Conservation (phyloP, 1,284 basidiomycete species). For the Ceratobasidium sp. region DNA sequence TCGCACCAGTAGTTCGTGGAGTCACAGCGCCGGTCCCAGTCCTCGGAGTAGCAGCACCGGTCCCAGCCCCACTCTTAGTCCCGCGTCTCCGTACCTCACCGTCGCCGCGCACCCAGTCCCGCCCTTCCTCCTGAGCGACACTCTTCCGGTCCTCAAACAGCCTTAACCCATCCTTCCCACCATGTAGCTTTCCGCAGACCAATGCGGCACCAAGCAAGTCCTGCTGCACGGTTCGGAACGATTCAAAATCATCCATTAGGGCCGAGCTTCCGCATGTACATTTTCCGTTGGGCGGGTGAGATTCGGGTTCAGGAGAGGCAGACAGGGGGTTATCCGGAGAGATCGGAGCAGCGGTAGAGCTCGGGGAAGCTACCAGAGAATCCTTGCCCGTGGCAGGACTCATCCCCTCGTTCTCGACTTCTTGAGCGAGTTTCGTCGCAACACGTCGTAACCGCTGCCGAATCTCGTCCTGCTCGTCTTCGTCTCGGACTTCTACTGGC, state of each 20-base stretch:
- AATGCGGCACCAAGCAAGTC: constrained; percentile 49
- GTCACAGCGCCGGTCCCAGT: too few species aligned
- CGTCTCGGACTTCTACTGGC: constrained; percentile 26
- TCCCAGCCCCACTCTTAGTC: constrained; percentile 2
- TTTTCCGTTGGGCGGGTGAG: neutral
- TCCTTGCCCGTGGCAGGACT: neutral
- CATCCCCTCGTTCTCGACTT: constrained; percentile 47
- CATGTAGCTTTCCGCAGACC: constrained; percentile 49
- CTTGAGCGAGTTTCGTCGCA: constrained; percentile 49
- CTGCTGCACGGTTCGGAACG: constrained; percentile 49
- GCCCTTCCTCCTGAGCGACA: constrained; percentile 36
- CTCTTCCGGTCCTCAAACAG: constrained; percentile 36
- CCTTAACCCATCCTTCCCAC: constrained; percentile 25
- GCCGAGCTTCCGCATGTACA: constrained; percentile 44
- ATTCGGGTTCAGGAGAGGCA: neutral
- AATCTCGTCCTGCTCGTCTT: constrained; percentile 47
- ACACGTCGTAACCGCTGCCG: constrained; percentile 37
- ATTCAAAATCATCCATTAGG: constrained; percentile 46
- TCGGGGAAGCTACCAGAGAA: neutral
- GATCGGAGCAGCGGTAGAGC: neutral
- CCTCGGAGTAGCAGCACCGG: neutral
- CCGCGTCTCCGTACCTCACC: neutral
- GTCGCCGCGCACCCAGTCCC: constrained; percentile 32
- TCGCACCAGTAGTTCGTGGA: neutral
- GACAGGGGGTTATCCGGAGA: too few species aligned